Conservation (phyloP, 495 filamentous ascomycete genomes). For the Cercophora samala region DNA sequence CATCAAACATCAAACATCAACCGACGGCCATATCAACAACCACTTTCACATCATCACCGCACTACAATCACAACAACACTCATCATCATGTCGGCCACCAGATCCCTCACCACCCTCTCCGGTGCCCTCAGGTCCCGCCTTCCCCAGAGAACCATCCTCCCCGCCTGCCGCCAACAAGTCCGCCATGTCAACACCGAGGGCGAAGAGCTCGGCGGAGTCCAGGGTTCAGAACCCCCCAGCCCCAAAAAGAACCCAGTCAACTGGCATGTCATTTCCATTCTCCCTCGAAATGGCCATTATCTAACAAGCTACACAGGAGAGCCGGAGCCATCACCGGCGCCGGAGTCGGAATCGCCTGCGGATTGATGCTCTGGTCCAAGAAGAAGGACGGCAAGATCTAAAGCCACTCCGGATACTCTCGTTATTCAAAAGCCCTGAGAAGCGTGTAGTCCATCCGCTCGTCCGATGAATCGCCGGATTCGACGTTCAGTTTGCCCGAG, state of each 20-base stretch:
- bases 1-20: too few species aligned
- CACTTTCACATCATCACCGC: not conserved
- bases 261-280: not conserved
- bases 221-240: slow-evolving; percentile 11
- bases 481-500: too few species aligned
- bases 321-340: slow-evolving; percentile 13
- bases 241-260: slow-evolving; percentile 12
- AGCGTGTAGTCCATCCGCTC: too few species aligned
- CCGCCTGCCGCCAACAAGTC: slow-evolving; percentile 2
- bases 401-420: too few species aligned
- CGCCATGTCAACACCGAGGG: slow-evolving; percentile 14
- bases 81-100: not conserved
- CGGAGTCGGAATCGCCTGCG: not conserved
- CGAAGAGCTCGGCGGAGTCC: slow-evolving; percentile 15
- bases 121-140: not conserved
- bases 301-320: slow-evolving; percentile 8
- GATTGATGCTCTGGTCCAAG: slow-evolving; percentile 12
- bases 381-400: not conserved
- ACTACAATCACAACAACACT: slow-evolving; percentile 4
- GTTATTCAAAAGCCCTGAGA: not conserved
- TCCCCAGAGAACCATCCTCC: not conserved
- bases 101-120: not conserved
- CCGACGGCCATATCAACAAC: too few species aligned
- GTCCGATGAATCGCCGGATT: too few species aligned
- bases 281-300: not conserved